Conservation (phyloP, 2,329 filamentous ascomycete genomes). For the Metarhizium humberi region DNA sequence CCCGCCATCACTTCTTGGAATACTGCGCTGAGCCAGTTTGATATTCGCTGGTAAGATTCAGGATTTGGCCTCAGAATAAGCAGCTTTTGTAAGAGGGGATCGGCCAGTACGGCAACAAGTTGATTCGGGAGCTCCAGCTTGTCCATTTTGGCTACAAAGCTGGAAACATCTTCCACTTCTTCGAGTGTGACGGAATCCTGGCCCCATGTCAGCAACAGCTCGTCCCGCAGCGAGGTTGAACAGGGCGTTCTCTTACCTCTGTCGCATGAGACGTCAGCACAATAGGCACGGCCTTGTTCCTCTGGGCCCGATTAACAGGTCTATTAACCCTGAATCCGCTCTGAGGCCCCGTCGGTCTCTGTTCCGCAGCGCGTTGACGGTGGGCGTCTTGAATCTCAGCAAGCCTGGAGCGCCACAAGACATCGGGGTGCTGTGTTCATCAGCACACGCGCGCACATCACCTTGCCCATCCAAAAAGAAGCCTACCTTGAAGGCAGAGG, state of each 20-base stretch:
- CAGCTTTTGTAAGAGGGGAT: constrained; percentile 72
- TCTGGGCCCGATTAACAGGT: constrained; percentile 20
- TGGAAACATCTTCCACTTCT: constrained; percentile 62
- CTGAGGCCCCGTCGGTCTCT: constrained; percentile 23
- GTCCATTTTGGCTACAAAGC: constrained; percentile 65
- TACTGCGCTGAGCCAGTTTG: constrained; percentile 49
- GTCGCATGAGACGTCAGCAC: constrained; percentile 67
- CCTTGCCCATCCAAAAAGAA: neutral
- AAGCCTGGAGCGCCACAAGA: constrained; percentile 62
- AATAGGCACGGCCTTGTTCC: constrained; percentile 45
- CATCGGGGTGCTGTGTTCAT: constrained; percentile 55
- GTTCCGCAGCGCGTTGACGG: constrained; percentile 35
- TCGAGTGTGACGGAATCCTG: constrained; percentile 60
- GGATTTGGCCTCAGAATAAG: constrained; percentile 53
- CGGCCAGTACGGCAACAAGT: constrained; percentile 64
- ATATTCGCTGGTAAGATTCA: constrained; percentile 40
- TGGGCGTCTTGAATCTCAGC: constrained; percentile 55
- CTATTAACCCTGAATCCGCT: constrained; percentile 55
- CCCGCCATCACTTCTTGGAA: constrained; percentile 46
- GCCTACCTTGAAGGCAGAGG: constrained; percentile 50
- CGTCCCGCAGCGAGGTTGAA: neutral
- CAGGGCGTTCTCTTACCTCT: constrained; percentile 38
- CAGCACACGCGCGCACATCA: neutral
- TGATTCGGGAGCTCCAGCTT: constrained; percentile 76
- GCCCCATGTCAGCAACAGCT: neutral